Evolutionary conservation across 352 stramenopile species (phyloP).

Genomic region (Phytophthora constricta): DNA sequence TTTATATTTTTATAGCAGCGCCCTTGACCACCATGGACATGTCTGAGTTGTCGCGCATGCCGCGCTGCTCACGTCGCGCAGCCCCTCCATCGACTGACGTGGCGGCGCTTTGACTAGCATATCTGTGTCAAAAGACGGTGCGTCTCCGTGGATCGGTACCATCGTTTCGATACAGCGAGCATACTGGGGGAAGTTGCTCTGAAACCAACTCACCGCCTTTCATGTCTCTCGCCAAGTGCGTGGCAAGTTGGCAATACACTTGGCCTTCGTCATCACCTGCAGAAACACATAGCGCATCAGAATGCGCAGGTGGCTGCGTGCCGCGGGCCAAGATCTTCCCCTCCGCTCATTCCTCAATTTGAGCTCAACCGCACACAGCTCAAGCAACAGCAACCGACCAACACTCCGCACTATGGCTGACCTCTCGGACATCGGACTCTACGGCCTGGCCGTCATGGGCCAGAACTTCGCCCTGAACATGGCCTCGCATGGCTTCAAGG

Average conservation of each 20-base stretch:
- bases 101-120: background rate
- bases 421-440: constrained; percentile 89
- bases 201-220: constrained; percentile 4
- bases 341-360: constrained; percentile 38
- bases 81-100: too few relatives aligned
- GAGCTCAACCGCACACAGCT: constrained; percentile 19
- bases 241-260: constrained; percentile 11
- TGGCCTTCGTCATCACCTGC: constrained; percentile 21
- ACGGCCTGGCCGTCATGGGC: constrained; percentile 95
- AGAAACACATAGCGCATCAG: constrained; percentile 1
- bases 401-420: constrained; percentile 49
- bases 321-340: constrained; percentile 22
- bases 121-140: background rate
- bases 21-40: constrained; percentile 2
- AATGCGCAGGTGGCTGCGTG: background rate
- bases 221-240: constrained; percentile 24
- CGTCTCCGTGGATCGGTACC: background rate
- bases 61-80: too few relatives aligned
- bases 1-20: background rate
- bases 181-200: background rate
- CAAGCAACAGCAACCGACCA: background rate
- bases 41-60: too few relatives aligned
- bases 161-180: background rate
- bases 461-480: constrained; percentile 99
- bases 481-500: constrained; percentile 96